Conservation (phyloP, 257 asterid genomes). For the Penstemon davidsonii region DNA sequence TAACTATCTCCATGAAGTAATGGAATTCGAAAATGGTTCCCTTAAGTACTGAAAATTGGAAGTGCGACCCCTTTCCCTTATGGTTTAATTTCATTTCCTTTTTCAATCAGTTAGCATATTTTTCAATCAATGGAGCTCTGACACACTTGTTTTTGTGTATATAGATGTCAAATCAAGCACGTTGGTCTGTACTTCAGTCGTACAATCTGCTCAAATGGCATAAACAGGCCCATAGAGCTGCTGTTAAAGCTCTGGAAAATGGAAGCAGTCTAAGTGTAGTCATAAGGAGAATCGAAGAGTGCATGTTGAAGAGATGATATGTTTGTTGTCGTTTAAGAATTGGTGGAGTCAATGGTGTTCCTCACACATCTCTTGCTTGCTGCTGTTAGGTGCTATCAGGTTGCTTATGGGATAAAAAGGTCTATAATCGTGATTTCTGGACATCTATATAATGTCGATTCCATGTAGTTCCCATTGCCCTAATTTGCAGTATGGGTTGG, state of each 20-base stretch:
- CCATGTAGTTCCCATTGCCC: not conserved
- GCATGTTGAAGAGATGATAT: conserved; percentile 46
- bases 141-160: not conserved
- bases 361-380: conserved; percentile 12
- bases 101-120: conserved; percentile 12
- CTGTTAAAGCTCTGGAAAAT: conserved; percentile 67
- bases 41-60: conserved; percentile 16
- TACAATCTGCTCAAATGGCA: conserved; percentile 90
- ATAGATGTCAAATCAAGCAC: conserved; percentile 98
- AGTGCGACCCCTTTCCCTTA: not conserved
- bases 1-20: not conserved
- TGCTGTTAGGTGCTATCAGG: not conserved
- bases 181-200: conserved; percentile 91
- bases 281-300: conserved; percentile 72
- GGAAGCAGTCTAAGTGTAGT: conserved; percentile 71
- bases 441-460: not conserved
- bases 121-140: conserved; percentile 2
- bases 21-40: not conserved
- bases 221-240: conserved; percentile 78
- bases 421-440: not conserved
- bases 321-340: conserved; percentile 16
- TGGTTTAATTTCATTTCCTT: not conserved
- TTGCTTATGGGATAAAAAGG: not conserved
- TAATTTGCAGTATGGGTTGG: not conserved
- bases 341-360: conserved; percentile 3